phyloP scores from a whole-genome alignment of 345 rosid species.

The Cardamine occulta region DNA sequence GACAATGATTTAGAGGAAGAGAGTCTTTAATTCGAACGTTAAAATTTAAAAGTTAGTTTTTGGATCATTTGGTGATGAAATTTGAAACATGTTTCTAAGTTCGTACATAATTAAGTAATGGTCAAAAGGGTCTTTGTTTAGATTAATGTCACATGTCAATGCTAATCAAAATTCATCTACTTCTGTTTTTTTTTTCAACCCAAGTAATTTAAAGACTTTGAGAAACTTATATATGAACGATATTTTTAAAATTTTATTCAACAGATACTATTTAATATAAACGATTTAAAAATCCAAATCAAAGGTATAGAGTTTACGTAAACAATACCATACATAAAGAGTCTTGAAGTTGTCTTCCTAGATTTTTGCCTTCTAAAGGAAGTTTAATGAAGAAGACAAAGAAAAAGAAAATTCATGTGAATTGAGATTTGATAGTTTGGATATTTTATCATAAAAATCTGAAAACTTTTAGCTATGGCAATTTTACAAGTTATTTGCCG shows the following conservation, averaged over 20 bases:
- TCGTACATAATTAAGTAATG: background rate
- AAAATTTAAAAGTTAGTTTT: background rate
- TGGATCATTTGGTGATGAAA: background rate
- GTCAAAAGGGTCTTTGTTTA: too few species aligned
- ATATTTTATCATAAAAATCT: conserved; percentile 4
- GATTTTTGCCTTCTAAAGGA: conserved; percentile 51
- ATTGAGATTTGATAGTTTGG: too few species aligned
- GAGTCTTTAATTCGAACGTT: background rate
- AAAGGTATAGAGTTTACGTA: too few species aligned
- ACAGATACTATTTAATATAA: too few species aligned
- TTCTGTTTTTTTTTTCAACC: too few species aligned
- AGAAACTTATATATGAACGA: too few species aligned
- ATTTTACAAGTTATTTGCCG: conserved; percentile 12
- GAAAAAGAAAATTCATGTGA: conserved; percentile 38
- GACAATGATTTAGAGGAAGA: background rate
- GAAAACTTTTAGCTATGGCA: conserved; percentile 19
- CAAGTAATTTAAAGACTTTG: too few species aligned
- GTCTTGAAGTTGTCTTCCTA: conserved; percentile 57
- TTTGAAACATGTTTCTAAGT: background rate
- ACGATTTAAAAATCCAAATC: too few species aligned
- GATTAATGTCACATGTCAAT: too few species aligned
- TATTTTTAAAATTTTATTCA: too few species aligned
- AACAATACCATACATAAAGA: too few species aligned
- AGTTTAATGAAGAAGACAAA: conserved; percentile 64
- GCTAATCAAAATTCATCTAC: too few species aligned